Percentiles rank a stretch among this genome's conserved stretches.
Conservation (phyloP, 345 rosid species). For the Linum usitatissimum region DNA sequence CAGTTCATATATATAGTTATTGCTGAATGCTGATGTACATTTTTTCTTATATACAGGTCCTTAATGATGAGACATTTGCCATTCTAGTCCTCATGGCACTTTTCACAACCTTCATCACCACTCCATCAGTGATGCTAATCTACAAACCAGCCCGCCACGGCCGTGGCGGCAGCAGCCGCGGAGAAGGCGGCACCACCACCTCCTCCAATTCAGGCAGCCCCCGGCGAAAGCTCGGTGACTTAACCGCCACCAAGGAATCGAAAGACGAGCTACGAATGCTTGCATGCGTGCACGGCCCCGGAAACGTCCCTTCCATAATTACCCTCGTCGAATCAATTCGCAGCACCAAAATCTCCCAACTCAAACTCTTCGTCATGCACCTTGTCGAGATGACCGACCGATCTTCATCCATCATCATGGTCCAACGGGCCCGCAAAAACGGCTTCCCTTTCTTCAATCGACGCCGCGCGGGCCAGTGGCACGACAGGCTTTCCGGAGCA, state of each 20-base stretch:
- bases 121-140: slow-evolving; percentile 62
- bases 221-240: slow-evolving; percentile 42
- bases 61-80: slow-evolving; percentile 67
- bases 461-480: slow-evolving; percentile 39
- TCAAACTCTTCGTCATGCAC: slow-evolving; percentile 68
- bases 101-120: slow-evolving; percentile 78
- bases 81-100: slow-evolving; percentile 77
- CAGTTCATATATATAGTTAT: no score
- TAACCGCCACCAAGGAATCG: slow-evolving; percentile 23
- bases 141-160: slow-evolving; percentile 46
- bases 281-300: slow-evolving; percentile 59
- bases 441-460: slow-evolving; percentile 65
- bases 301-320: slow-evolving; percentile 53
- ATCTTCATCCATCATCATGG: slow-evolving; percentile 65
- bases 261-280: slow-evolving; percentile 50
- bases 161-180: neutral
- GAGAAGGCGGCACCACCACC: slow-evolving; percentile 1
- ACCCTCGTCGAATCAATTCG: slow-evolving; percentile 52
- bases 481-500: slow-evolving; percentile 42
- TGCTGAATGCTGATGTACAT: no score
- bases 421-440: slow-evolving; percentile 46
- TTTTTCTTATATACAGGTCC: slow-evolving; percentile 38
- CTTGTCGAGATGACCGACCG: slow-evolving; percentile 75
- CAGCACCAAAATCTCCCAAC: slow-evolving; percentile 42
- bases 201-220: neutral